phyloP scores from a whole-genome alignment of 345 rosid genomes.

The Triadica sebifera region DNA sequence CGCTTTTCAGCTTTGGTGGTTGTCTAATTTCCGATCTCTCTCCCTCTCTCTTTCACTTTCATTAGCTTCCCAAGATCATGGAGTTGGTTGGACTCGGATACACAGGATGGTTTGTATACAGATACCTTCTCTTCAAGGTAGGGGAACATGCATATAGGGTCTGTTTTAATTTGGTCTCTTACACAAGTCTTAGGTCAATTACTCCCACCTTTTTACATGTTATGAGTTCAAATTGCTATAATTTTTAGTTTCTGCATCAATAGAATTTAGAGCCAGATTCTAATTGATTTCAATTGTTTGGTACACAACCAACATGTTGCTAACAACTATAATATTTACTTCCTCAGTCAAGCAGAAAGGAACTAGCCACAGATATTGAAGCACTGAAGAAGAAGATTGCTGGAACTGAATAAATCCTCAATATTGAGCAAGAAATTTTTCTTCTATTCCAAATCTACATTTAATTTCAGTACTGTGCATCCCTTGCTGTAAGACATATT shows the following conservation, averaged over 20 bases:
- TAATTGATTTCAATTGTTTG: too few species aligned
- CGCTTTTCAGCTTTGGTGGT: neutral
- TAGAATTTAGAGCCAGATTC: neutral
- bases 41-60: neutral
- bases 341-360: constrained; percentile 47
- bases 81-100: constrained; percentile 97
- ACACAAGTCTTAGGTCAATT: too few species aligned
- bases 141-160: neutral
- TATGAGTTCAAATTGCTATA: too few species aligned
- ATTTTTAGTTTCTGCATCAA: too few species aligned
- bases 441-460: constrained; percentile 13
- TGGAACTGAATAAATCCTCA: constrained; percentile 60
- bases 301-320: too few species aligned
- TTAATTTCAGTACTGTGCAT: constrained; percentile 22
- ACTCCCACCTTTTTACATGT: too few species aligned
- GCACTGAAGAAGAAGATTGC: constrained; percentile 91
- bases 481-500: constrained; percentile 30
- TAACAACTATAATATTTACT: neutral
- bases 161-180: neutral
- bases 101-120: constrained; percentile 98
- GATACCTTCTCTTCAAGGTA: constrained; percentile 99
- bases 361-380: constrained; percentile 84
- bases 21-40: constrained; percentile 2
- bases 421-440: constrained; percentile 1
- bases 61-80: constrained; percentile 92